Conservation (phyloP, 1,284 basidiomycete genomes). For the Laetiporus sulphureus region DNA sequence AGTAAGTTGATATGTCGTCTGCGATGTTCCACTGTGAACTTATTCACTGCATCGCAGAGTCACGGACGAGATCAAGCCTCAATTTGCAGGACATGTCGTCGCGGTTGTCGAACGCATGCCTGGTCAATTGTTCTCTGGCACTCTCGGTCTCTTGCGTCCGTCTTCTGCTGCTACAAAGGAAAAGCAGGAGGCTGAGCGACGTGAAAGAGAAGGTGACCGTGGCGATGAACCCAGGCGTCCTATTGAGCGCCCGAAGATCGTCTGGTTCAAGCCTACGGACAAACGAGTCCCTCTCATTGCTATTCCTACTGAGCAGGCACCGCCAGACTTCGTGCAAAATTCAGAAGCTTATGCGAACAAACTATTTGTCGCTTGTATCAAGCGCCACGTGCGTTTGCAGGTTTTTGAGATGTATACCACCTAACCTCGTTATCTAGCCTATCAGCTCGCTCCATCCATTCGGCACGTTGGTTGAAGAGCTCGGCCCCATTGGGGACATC, state of each 20-base stretch:
- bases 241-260: constrained; percentile 94
- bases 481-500: constrained; percentile 96
- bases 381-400: constrained; percentile 70
- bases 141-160: constrained; percentile 90
- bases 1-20: constrained; percentile 42
- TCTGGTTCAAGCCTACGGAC: constrained; percentile 99
- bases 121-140: constrained; percentile 97
- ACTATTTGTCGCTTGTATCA: constrained; percentile 97
- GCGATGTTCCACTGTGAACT: constrained; percentile 4
- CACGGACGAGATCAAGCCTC: constrained; percentile 94
- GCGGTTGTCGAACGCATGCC: constrained; percentile 99
- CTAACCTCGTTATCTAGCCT: constrained; percentile 37
- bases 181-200: constrained; percentile 97
- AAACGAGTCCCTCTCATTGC: constrained; percentile 99
- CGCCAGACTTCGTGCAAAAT: constrained; percentile 92
- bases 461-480: constrained; percentile 95
- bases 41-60: constrained; percentile 46
- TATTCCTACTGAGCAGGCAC: constrained; percentile 99
- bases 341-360: constrained; percentile 87
- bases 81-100: constrained; percentile 95
- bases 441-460: constrained; percentile 98
- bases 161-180: constrained; percentile 98
- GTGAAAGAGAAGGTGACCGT: constrained; percentile 91
- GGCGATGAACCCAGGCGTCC: constrained; percentile 75
- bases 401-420: constrained; percentile 7